Evolutionary conservation across 148 eudicot species (phyloP), one percentile per base, ranked within the genome.

Genomic region (Fagopyrum tataricum): DNA sequence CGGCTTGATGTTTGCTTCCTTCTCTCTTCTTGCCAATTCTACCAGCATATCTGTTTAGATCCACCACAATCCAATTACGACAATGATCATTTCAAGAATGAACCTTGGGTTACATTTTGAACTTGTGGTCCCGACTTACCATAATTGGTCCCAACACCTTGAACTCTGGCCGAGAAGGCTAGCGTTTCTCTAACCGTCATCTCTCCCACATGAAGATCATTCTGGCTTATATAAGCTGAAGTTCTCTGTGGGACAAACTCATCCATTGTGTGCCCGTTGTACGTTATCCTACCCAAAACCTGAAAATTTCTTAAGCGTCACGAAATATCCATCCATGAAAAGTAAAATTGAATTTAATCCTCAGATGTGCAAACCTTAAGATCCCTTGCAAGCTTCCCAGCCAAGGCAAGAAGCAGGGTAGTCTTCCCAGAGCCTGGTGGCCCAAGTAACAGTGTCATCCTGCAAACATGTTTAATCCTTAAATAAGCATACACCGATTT

Each of bases 1-100:
- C n/a, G 91, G 91, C 84, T 85, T 87, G 44, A 85, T 85, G 73
- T 87, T 87, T 67, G 91, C 91, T 41, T 76, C 83, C 74, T 87
- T 87, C 74, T 87, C 91, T 78, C 91, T 80, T 80, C 87, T 78
- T 49, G 87, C 78, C 80, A 87, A 73, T 70, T 87, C 91, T 41
- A 85, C 81, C 73, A 87, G 53, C 88, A 82, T 84, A 79, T 84
- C 90, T 87, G 79, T 26, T 64, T 37, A 61, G 20, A 67, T 67
- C 71, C 71, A 41, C 46, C 1, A 20, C 47, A 43, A 67, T 39
- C 14, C 5, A 9, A 7, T 23, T 8, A 44, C 71, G 21, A n/a
- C 48, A 21, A 13, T 6, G 17, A n/a, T 40, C 48, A 7, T 40
- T 15, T 41, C 47, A 68, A 15, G 8, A 40, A 7, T 6, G 24